A percentile compares a stretch with the other conserved stretches of the same genome.
Evolutionary conservation across 257 asterid genomes (phyloP).

Genomic region (Fraxinus americana): DNA sequence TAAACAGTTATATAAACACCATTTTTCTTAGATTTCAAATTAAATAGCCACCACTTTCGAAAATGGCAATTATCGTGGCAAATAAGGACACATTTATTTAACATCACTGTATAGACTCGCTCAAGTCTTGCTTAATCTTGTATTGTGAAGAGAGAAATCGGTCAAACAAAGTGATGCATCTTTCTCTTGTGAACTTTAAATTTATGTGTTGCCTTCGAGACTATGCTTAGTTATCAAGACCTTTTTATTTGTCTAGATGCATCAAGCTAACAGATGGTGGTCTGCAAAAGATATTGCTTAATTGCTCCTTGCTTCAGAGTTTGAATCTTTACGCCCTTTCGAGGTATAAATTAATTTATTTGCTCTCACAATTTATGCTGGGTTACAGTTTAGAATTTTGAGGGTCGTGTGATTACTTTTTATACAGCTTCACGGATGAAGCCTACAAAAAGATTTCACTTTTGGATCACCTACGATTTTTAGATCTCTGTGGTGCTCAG

Average conservation of each 20-base stretch:
- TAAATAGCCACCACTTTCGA: neutral
- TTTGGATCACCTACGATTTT: slow-evolving; percentile 57
- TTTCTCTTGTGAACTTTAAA: slow-evolving; percentile 8
- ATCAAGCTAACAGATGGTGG: slow-evolving; percentile 82
- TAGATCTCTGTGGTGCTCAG: slow-evolving; percentile 99
- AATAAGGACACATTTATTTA: neutral
- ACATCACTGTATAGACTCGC: neutral
- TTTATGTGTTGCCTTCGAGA: slow-evolving; percentile 7
- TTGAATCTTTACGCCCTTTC: slow-evolving; percentile 97
- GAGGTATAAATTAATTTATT: slow-evolving; percentile 41
- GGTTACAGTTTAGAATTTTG: slow-evolving; percentile 16
- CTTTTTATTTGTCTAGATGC: slow-evolving; percentile 56
- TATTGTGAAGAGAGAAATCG: neutral
- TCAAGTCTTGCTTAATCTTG: neutral
- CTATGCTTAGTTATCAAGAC: neutral
- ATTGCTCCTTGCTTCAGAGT: slow-evolving; percentile 71
- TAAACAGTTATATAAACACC: neutral
- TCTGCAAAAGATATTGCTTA: slow-evolving; percentile 59
- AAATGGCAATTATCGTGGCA: neutral
- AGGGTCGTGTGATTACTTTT: slow-evolving; percentile 22
- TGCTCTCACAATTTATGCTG: slow-evolving; percentile 6
- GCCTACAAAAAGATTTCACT: slow-evolving; percentile 73
- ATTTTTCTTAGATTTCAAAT: neutral
- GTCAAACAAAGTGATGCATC: slow-evolving; percentile 5
- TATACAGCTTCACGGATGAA: slow-evolving; percentile 75